phyloP scores from a whole-genome alignment of 2,329 filamentous ascomycete genomes.

The Cladosporium sp. region DNA sequence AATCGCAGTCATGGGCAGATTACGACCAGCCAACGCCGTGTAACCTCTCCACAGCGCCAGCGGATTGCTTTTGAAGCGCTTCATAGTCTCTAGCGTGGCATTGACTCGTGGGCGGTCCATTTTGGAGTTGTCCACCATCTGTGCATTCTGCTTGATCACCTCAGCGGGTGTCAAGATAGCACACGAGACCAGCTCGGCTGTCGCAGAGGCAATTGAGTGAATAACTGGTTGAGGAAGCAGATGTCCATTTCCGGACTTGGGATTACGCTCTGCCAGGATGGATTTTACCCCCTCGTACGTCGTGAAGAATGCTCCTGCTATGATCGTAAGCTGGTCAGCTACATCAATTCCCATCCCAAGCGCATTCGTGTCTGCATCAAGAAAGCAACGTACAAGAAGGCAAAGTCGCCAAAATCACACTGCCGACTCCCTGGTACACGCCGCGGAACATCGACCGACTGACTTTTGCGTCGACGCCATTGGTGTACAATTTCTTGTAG shows the following conservation, averaged over 20 bases:
- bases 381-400: constrained; percentile 68
- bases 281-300: constrained; percentile 80
- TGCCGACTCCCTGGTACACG: constrained; percentile 84
- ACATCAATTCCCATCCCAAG: background rate
- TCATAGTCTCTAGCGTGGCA: constrained; percentile 60
- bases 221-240: constrained; percentile 67
- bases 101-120: constrained; percentile 39
- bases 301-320: constrained; percentile 84
- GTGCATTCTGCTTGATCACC: constrained; percentile 91
- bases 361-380: background rate
- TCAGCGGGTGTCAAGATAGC: constrained; percentile 85
- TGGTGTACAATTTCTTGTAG: constrained; percentile 67
- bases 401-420: constrained; percentile 81
- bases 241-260: constrained; percentile 43
- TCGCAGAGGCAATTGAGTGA: constrained; percentile 71
- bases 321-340: constrained; percentile 14
- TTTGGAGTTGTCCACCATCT: constrained; percentile 65
- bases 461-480: constrained; percentile 57
- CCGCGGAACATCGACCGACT: constrained; percentile 66
- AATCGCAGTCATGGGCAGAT: constrained; percentile 82
- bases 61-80: constrained; percentile 58
- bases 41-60: constrained; percentile 70
- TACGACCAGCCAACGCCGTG: constrained; percentile 76
- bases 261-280: constrained; percentile 56
- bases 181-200: constrained; percentile 82